Conservation (phyloP, 164 flowering plant species). For the Dillenia suffruticosa region DNA sequence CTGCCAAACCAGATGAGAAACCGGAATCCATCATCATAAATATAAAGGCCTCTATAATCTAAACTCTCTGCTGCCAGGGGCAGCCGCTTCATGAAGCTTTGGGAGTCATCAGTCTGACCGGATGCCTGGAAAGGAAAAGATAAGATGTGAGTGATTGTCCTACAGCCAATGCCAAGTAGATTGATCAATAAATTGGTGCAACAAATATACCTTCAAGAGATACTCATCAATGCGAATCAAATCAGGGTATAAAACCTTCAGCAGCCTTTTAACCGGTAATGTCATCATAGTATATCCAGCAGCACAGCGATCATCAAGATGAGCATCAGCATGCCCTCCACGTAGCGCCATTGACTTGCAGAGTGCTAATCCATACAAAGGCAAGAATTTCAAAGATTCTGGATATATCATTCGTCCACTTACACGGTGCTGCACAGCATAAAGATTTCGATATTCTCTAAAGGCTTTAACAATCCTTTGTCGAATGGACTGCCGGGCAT, state of each 20-base stretch:
- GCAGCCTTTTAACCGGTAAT: constrained; percentile 65
- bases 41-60: constrained; percentile 81
- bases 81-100: constrained; percentile 32
- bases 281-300: constrained; percentile 89
- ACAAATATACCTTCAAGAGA: constrained; percentile 53
- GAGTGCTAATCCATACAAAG: constrained; percentile 75
- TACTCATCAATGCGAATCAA: constrained; percentile 77
- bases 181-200: too few relatives aligned
- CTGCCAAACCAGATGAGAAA: constrained; percentile 95
- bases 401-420: constrained; percentile 91
- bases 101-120: constrained; percentile 33
- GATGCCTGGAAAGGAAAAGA: constrained; percentile 37
- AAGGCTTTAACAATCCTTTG: constrained; percentile 75
- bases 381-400: constrained; percentile 71
- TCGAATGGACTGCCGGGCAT: constrained; percentile 68
- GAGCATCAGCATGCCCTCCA: constrained; percentile 85
- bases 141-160: neutral
- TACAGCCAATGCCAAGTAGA: too few relatives aligned
- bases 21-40: constrained; percentile 88
- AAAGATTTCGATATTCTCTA: constrained; percentile 92
- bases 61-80: constrained; percentile 70
- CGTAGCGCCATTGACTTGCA: constrained; percentile 77
- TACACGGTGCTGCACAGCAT: constrained; percentile 90
- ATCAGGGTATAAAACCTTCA: constrained; percentile 85
- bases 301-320: constrained; percentile 95